Percentiles rank a stretch among this genome's conserved stretches.
Conservation (phyloP, 805 yeast species). For the Jamesozyma hellenica region DNA sequence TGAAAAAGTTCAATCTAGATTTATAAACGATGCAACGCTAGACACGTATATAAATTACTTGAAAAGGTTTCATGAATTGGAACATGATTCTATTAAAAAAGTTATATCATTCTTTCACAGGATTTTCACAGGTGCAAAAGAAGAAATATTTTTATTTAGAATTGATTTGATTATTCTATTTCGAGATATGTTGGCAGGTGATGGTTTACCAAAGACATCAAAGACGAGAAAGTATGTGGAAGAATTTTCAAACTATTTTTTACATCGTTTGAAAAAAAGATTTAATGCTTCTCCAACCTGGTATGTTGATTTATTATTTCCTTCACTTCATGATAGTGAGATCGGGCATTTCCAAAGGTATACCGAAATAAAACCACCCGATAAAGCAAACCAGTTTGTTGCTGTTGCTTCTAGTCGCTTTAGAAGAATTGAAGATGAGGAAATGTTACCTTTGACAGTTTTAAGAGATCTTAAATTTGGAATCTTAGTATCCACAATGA, state of each 20-base stretch:
- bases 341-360: constrained; percentile 37
- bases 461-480: constrained; percentile 23
- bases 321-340: constrained; percentile 40
- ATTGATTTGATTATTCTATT: constrained; percentile 62
- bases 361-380: constrained; percentile 29
- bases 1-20: constrained; percentile 15
- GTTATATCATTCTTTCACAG: constrained; percentile 64
- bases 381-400: constrained; percentile 2
- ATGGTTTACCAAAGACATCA: constrained; percentile 38
- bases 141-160: constrained; percentile 48
- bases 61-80: constrained; percentile 50
- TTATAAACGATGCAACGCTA: constrained; percentile 43
- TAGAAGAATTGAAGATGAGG: constrained; percentile 16
- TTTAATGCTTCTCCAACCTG: constrained; percentile 43
- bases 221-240: constrained; percentile 49
- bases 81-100: constrained; percentile 48
- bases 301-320: constrained; percentile 58
- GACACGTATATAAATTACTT: constrained; percentile 57
- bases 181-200: constrained; percentile 42
- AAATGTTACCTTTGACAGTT: constrained; percentile 14
- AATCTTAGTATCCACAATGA: constrained; percentile 25
- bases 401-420: constrained; percentile 21
- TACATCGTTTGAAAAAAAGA: constrained; percentile 45
- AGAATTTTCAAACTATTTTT: constrained; percentile 53
- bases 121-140: constrained; percentile 53